These are phyloP conservation scores for Leccinum fuscescens DNA, from an alignment of 1,284 basidiomycete species.

Conservation along the genomic window DNA sequence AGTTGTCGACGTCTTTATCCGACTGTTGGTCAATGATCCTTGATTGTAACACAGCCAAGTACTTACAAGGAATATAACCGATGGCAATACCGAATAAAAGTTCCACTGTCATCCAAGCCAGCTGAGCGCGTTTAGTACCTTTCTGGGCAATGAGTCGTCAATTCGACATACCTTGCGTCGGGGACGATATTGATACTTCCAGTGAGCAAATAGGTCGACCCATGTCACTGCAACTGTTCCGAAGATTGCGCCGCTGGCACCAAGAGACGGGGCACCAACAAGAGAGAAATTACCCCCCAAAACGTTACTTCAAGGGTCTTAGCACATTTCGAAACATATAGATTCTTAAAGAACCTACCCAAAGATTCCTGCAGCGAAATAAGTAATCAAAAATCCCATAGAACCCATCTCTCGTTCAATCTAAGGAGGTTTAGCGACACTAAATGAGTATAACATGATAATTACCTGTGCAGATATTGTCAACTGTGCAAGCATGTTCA, in stretches of 20 bases:
- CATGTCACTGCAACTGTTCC: constrained; percentile 86
- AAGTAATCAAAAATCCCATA: constrained; percentile 76
- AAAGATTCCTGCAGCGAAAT: constrained; percentile 88
- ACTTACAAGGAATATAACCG: constrained; percentile 78
- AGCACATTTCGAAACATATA: constrained; percentile 3
- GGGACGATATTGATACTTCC: constrained; percentile 84
- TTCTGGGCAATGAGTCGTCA: background rate
- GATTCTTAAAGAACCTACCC: constrained; percentile 47
- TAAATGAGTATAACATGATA: constrained; percentile 2
- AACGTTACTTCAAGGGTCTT: constrained; percentile 54
- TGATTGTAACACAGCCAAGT: background rate
- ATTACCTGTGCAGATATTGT: constrained; percentile 74
- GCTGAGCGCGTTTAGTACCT: constrained; percentile 36
- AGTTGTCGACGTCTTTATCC: constrained; percentile 68
- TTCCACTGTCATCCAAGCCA: constrained; percentile 83
- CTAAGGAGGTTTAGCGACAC: constrained; percentile 36
- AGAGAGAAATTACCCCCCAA: constrained; percentile 91
- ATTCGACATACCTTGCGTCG: constrained; percentile 59
- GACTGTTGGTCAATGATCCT: constrained; percentile 13
- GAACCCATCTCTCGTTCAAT: constrained; percentile 88
- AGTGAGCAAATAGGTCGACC: constrained; percentile 91
- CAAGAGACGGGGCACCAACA: constrained; percentile 88
- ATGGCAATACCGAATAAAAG: constrained; percentile 82
- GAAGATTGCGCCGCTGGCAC: constrained; percentile 93
- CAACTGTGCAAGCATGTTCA: constrained; percentile 90